phyloP scores from a whole-genome alignment of 345 rosid genomes.

The Fremontodendron californicum region DNA sequence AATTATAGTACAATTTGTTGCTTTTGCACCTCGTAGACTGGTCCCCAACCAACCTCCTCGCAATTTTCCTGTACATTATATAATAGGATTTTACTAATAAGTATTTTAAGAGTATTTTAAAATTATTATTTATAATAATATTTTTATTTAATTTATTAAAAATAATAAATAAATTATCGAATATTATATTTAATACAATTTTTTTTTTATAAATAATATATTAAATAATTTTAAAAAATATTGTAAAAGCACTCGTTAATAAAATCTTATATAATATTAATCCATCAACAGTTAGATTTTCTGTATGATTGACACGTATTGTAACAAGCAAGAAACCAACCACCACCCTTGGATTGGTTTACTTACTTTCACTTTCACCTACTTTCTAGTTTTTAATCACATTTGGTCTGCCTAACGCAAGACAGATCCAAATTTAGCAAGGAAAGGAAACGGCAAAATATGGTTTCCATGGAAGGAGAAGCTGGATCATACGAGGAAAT shows the following conservation, averaged over 20 bases:
- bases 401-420: not conserved
- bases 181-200: too few relatives aligned
- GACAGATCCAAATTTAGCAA: not conserved
- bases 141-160: too few relatives aligned
- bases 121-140: too few relatives aligned
- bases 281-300: not conserved
- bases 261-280: too few relatives aligned
- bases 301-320: not conserved
- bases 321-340: not conserved
- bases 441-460: not conserved
- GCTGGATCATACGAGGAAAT: constrained; percentile 20
- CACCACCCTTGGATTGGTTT: not conserved
- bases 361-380: not conserved
- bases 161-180: too few relatives aligned
- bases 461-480: constrained; percentile 24
- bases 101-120: too few relatives aligned
- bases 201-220: too few relatives aligned
- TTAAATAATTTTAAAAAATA: too few relatives aligned
- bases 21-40: not conserved
- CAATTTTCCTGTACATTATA: too few relatives aligned
- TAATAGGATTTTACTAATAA: too few relatives aligned
- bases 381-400: not conserved
- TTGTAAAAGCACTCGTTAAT: too few relatives aligned
- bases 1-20: too few relatives aligned
- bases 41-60: not conserved